These are phyloP conservation scores for Dacryopinax primogenitus DNA, from an alignment of 768 basidiomycete genomes.

Conservation along the genomic window DNA sequence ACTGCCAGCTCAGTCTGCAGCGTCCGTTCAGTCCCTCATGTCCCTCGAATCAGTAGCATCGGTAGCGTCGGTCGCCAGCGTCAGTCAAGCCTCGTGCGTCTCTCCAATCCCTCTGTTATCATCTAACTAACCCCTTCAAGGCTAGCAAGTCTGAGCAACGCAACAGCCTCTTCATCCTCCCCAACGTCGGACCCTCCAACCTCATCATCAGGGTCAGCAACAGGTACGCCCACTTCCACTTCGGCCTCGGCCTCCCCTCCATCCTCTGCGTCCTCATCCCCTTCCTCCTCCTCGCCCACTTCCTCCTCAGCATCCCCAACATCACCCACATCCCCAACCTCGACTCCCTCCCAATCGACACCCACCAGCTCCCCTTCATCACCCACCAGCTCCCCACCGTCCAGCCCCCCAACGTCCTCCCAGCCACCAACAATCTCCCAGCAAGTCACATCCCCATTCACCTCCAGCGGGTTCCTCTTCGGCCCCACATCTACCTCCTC, in stretches of 20 bases:
- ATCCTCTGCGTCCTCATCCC: neutral
- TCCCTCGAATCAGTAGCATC: neutral
- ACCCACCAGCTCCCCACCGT: neutral
- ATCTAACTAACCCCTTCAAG: neutral
- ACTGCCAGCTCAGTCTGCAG: neutral
- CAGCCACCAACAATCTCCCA: neutral
- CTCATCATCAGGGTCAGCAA: neutral
- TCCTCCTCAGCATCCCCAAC: neutral
- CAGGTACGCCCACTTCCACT: conserved; percentile 6
- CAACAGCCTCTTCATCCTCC: neutral
- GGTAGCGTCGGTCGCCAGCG: neutral
- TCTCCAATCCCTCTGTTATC: neutral
- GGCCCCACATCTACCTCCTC: neutral
- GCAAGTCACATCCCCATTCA: neutral
- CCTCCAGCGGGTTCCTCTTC: neutral
- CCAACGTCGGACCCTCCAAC: neutral
- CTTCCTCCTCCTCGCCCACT: neutral
- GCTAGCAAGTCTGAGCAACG: neutral
- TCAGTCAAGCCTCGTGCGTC: neutral
- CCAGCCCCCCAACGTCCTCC: neutral
- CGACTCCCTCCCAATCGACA: neutral
- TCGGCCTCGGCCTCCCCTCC: neutral
- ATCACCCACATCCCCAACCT: neutral
- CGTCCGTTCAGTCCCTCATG: conserved; percentile 4
- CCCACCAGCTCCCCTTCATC: neutral